Evolutionary conservation across 768 basidiomycete species (phyloP).

Genomic region (Lactifluus volemus): DNA sequence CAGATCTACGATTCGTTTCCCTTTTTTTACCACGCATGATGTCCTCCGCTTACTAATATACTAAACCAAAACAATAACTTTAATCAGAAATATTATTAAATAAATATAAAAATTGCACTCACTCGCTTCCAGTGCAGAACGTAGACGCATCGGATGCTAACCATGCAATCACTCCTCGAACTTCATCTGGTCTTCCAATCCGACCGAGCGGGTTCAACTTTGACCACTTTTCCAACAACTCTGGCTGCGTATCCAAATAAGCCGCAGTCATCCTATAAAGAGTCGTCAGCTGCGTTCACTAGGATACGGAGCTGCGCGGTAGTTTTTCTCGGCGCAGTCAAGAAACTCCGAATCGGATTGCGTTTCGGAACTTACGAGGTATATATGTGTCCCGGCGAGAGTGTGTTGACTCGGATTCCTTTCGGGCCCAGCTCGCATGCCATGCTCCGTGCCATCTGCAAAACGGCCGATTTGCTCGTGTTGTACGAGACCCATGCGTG

Average conservation of each 20-base stretch:
- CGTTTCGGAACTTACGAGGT: constrained; percentile 28
- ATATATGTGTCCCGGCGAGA: constrained; percentile 73
- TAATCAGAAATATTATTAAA: neutral
- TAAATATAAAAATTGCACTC: constrained; percentile 26
- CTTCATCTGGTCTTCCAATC: constrained; percentile 62
- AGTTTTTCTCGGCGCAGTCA: constrained; percentile 4
- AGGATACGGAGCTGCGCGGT: neutral
- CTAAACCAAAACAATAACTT: constrained; percentile 24
- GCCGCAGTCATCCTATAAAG: constrained; percentile 60
- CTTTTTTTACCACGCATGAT: constrained; percentile 47
- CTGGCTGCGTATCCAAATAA: constrained; percentile 56
- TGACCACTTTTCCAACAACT: constrained; percentile 60
- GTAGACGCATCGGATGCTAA: constrained; percentile 67
- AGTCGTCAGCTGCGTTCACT: neutral
- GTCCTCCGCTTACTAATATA: constrained; percentile 54
- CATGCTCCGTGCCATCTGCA: constrained; percentile 78
- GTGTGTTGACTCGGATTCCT: constrained; percentile 62
- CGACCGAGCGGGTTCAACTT: constrained; percentile 59
- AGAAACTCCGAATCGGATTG: neutral
- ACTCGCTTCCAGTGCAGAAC: constrained; percentile 82
- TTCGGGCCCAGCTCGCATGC: constrained; percentile 66
- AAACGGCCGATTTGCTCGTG: constrained; percentile 65
- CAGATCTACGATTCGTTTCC: constrained; percentile 1
- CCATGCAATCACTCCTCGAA: constrained; percentile 65
- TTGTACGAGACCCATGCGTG: constrained; percentile 75